Conservation (phyloP, 192 early-diverging fungal genomes). For the Backusella morwellensis region DNA sequence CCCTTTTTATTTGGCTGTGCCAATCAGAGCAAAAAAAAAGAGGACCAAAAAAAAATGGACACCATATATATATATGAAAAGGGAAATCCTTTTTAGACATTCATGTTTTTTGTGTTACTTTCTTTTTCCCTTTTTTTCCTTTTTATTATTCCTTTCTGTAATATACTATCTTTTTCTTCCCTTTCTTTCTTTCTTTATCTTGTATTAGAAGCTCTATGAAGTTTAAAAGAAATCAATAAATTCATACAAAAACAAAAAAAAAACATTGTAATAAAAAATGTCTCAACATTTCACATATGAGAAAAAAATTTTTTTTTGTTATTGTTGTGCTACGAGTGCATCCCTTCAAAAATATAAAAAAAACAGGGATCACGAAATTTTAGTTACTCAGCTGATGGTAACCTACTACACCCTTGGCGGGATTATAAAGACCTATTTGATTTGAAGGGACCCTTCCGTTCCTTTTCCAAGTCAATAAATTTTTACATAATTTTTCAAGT, state of each 20-base stretch:
- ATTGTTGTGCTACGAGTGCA: neutral
- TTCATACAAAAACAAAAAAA: neutral
- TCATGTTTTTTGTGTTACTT: constrained; percentile 1
- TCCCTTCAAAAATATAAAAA: constrained; percentile 5
- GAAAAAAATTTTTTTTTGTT: neutral
- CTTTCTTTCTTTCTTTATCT: neutral
- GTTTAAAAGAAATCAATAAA: constrained; percentile 2
- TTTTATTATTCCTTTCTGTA: neutral
- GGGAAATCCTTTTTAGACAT: constrained; percentile 4
- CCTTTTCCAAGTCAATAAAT: neutral
- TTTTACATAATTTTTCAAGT: constrained; percentile 2
- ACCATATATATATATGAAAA: neutral
- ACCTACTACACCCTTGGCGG: neutral
- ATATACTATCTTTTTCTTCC: neutral
- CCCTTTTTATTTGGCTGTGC: constrained; percentile 9
- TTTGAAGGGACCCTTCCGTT: neutral
- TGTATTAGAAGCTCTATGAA: neutral
- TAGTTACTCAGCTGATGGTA: neutral
- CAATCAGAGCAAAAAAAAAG: neutral
- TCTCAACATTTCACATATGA: neutral
- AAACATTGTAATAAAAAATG: neutral
- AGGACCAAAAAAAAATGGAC: neutral
- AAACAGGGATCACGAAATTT: constrained; percentile 7
- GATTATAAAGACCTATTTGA: neutral
- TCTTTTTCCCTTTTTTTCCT: neutral